phyloP scores from a whole-genome alignment of 345 rosid genomes.

The Sisymbrium altissimum region DNA sequence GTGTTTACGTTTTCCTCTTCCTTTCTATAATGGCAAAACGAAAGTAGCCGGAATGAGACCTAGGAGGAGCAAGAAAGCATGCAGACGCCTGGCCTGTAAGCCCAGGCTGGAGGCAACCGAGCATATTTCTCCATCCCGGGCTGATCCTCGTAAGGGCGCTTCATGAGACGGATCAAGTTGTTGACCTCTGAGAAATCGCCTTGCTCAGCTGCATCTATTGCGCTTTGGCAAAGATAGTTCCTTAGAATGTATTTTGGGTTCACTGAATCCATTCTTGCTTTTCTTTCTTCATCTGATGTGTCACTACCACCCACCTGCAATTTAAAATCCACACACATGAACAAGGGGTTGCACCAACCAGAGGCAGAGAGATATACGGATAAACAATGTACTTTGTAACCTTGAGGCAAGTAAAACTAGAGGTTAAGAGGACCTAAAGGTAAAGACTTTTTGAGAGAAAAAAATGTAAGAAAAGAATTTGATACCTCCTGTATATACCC shows the following conservation, averaged over 20 bases:
- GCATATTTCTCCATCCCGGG: slow-evolving; percentile 96
- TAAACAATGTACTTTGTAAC: neutral
- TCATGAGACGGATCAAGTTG: slow-evolving; percentile 70
- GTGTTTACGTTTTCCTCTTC: slow-evolving; percentile 8
- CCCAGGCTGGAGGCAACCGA: slow-evolving; percentile 98
- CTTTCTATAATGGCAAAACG: slow-evolving; percentile 16
- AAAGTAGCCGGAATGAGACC: slow-evolving; percentile 17
- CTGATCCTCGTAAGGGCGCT: slow-evolving; percentile 81
- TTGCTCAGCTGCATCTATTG: slow-evolving; percentile 84
- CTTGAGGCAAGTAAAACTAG: neutral
- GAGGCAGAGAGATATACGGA: neutral
- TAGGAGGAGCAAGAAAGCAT: slow-evolving; percentile 97
- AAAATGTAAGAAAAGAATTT: neutral
- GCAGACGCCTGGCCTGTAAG: slow-evolving; percentile 92
- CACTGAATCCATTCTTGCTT: slow-evolving; percentile 71
- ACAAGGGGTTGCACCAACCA: slow-evolving; percentile 7
- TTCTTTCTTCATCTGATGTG: slow-evolving; percentile 76
- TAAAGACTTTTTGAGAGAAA: neutral
- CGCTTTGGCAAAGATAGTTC: slow-evolving; percentile 92
- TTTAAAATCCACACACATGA: slow-evolving; percentile 4
- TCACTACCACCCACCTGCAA: slow-evolving; percentile 62
- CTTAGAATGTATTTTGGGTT: slow-evolving; percentile 86
- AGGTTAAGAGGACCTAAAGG: neutral
- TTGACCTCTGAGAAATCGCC: slow-evolving; percentile 84
- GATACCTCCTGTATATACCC: slow-evolving; percentile 83